Conservation (phyloP, 495 filamentous ascomycete species). For the Aspergillus panamensis region DNA sequence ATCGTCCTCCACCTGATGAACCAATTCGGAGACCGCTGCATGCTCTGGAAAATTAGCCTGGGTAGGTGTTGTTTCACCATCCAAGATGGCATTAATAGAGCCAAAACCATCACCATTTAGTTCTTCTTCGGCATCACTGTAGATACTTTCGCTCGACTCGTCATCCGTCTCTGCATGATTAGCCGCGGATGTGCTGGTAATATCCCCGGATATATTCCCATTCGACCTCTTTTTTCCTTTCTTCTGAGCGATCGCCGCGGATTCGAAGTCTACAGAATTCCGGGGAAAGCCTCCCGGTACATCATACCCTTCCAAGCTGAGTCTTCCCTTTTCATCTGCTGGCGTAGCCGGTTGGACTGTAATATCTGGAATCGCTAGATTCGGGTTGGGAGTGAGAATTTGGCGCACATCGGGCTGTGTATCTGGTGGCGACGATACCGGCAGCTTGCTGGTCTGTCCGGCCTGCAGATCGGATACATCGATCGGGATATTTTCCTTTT, state of each 20-base stretch:
- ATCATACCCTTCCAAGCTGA: conserved; percentile 34
- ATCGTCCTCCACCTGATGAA: conserved; percentile 4
- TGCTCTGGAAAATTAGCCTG: neutral
- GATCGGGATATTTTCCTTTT: neutral
- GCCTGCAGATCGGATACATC: neutral
- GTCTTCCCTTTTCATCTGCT: conserved; percentile 34
- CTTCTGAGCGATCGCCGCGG: neutral
- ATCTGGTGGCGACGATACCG: conserved; percentile 1
- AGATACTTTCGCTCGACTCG: conserved; percentile 65
- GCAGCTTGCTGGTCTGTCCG: neutral
- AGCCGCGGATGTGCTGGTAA: conserved; percentile 16
- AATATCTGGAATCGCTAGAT: conserved; percentile 42
- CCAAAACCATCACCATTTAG: conserved; percentile 73
- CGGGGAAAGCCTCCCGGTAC: conserved; percentile 40
- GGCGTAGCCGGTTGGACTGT: conserved; percentile 47
- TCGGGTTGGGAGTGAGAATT: conserved; percentile 6
- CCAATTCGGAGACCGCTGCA: neutral
- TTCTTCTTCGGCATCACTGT: conserved; percentile 86
- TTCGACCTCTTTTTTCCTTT: conserved; percentile 12
- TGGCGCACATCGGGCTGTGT: conserved; percentile 1
- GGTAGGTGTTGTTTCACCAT: conserved; percentile 40
- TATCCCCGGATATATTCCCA: neutral
- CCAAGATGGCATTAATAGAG: conserved; percentile 80
- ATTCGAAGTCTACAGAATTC: conserved; percentile 24
- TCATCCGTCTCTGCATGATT: conserved; percentile 40